Base-by-base conservation (phyloP, 495 filamentous ascomycete genomes). In the Hypomontagnella monticulosa region DNA sequence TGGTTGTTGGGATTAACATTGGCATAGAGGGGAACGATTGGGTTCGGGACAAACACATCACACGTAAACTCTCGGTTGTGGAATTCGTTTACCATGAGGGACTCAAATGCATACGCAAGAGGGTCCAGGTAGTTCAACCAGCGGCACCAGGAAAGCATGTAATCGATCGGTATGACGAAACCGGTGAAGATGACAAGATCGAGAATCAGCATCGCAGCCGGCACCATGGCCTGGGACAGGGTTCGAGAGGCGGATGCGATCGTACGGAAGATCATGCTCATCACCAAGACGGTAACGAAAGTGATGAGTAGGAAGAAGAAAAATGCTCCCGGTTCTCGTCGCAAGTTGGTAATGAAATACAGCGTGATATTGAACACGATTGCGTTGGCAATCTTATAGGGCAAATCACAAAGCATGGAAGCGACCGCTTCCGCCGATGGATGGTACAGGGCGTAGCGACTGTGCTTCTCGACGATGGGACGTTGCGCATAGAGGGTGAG, bases 31-130 rank as follows among this genome's bases (percentile, higher is more conserved):
- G 75, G 65, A 1, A 80, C 34, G 0, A 2, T 0, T 0, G 82
- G 80, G 15, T 65, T 73, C 2, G 91, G 92, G 1, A 93, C 80
- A 58, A 84, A 90, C 4, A 59, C 40, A 1, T 82, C 78, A 71
- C 93, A 97, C 0, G 23, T 11, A 64, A 91, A 94, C 0, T 84
- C 58, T 4, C 89, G 86, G 32, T 77, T 73, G 63, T 85, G 81
- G 72, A 95, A 97, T 74, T 97, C 93, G 70, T 97, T 97, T 66
- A 96, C 86, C 87, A 97, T 91, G 9, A 97, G 76, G 2, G 88
- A 81, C 75, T 97, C 93, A 70, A 96, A 97, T 1, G 90, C 87
- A 65, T 97, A 97, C 0, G 85, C 87, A 38, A 97, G 85, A 4
- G 93, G 93, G 63, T 97, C 88, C 10, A 97, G 73, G 62, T 92